Evolutionary conservation across 345 rosid species (phyloP).

Genomic region (Eucalyptus albens): DNA sequence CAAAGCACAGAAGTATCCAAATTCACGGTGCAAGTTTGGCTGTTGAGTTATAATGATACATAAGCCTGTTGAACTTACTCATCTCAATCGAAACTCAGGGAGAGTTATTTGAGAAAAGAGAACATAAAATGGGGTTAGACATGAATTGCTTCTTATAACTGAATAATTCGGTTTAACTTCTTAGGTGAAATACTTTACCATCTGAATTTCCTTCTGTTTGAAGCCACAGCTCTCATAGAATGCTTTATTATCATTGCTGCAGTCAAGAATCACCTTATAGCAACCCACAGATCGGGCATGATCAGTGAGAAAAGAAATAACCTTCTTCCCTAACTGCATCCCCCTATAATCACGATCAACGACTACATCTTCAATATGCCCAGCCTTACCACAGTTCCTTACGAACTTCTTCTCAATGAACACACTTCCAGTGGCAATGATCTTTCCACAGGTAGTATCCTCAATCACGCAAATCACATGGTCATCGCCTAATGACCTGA

Average conservation of each 20-base stretch:
- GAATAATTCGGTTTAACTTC: not conserved
- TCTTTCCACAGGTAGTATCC: constrained; percentile 35
- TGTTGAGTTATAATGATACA: not conserved
- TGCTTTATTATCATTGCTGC: constrained; percentile 34
- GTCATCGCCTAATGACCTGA: constrained; percentile 51
- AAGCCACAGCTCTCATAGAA: constrained; percentile 84
- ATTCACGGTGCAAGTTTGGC: not conserved
- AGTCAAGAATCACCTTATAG: constrained; percentile 79
- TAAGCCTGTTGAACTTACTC: not conserved
- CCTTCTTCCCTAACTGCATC: constrained; percentile 52
- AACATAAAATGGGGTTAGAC: not conserved
- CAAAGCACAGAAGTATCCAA: not conserved
- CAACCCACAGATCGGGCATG: constrained; percentile 62
- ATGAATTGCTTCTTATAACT: not conserved
- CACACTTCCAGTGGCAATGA: constrained; percentile 59
- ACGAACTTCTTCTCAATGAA: constrained; percentile 80
- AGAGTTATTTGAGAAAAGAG: not conserved
- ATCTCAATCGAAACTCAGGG: not conserved
- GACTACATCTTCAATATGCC: constrained; percentile 86
- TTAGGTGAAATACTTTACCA: constrained; percentile 50
- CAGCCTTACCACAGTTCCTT: constrained; percentile 77
- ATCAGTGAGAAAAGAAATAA: constrained; percentile 36
- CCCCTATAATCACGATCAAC: constrained; percentile 59
- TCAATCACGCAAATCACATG: constrained; percentile 79
- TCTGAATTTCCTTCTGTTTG: constrained; percentile 52